These are phyloP conservation scores for Waltiozyma sp. DNA, from an alignment of 1,139 yeast species.

Conservation along the genomic window DNA sequence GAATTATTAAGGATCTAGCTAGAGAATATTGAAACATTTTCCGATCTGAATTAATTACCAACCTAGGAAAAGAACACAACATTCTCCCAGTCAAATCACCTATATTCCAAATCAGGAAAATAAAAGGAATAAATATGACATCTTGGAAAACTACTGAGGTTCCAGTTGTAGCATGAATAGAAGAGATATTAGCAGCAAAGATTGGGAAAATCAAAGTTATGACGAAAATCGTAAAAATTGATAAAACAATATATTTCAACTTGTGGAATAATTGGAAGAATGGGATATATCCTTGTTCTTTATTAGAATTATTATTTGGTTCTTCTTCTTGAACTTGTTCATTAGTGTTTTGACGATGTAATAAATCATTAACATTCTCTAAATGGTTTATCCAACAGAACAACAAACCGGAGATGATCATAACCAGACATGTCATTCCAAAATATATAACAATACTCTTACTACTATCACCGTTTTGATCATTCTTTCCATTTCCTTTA, in stretches of 20 bases:
- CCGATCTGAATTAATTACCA: constrained; percentile 33
- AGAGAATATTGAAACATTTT: constrained; percentile 41
- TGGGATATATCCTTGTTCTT: constrained; percentile 18
- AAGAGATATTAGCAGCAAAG: constrained; percentile 64
- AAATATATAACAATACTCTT: constrained; percentile 49
- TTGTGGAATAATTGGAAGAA: constrained; percentile 28
- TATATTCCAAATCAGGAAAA: constrained; percentile 74
- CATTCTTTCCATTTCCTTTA: not conserved
- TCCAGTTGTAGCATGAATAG: constrained; percentile 27
- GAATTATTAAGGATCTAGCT: constrained; percentile 44
- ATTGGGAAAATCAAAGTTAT: constrained; percentile 80
- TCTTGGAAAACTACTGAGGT: constrained; percentile 6
- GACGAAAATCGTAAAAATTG: constrained; percentile 69
- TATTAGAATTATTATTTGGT: no score
- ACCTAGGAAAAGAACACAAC: constrained; percentile 40
- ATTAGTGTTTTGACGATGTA: not conserved
- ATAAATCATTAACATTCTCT: constrained; percentile 11
- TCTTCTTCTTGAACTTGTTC: no score
- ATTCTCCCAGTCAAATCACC: constrained; percentile 82
- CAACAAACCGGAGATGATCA: constrained; percentile 35
- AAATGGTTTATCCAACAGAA: constrained; percentile 20
- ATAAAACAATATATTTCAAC: constrained; percentile 48
- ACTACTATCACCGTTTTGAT: constrained; percentile 23
- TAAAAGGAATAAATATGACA: constrained; percentile 59
- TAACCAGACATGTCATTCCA: constrained; percentile 55